These are phyloP conservation scores for Alloteropsis angusta DNA, from an alignment of 202 grass and related monocot species.

Conservation along the genomic window DNA sequence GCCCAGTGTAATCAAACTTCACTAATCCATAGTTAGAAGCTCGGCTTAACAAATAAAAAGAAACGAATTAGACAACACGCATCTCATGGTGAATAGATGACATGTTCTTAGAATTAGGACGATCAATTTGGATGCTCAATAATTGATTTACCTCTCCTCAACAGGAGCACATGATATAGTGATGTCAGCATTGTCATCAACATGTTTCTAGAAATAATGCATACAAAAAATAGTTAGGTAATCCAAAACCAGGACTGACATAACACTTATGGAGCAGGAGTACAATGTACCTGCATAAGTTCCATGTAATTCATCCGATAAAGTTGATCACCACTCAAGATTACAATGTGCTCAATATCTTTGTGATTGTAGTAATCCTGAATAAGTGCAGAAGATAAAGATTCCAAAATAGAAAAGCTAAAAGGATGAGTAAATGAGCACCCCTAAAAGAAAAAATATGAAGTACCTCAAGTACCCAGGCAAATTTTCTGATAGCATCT, in stretches of 20 bases:
- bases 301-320: constrained; percentile 86
- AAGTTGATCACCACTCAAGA: constrained; percentile 69
- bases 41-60: constrained; percentile 35
- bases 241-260: no score
- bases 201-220: constrained; percentile 49
- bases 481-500: constrained; percentile 77
- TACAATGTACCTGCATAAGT: constrained; percentile 74
- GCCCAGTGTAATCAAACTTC: constrained; percentile 61
- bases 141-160: constrained; percentile 38
- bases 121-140: neutral
- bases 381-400: neutral
- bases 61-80: constrained; percentile 9
- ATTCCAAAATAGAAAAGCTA: no score
- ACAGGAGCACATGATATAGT: constrained; percentile 50
- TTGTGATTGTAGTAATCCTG: constrained; percentile 73
- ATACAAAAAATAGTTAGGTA: neutral
- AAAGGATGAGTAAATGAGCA: no score
- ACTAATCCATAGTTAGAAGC: constrained; percentile 71
- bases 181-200: constrained; percentile 64
- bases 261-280: no score
- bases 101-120: neutral
- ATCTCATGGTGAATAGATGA: neutral
- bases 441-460: neutral
- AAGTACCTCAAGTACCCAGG: constrained; percentile 74
- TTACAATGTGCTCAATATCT: constrained; percentile 56